Percentiles rank a stretch among this genome's conserved stretches.
phyloP scores from a whole-genome alignment of 805 yeast genomes.

The Ogataea zsoltii region DNA sequence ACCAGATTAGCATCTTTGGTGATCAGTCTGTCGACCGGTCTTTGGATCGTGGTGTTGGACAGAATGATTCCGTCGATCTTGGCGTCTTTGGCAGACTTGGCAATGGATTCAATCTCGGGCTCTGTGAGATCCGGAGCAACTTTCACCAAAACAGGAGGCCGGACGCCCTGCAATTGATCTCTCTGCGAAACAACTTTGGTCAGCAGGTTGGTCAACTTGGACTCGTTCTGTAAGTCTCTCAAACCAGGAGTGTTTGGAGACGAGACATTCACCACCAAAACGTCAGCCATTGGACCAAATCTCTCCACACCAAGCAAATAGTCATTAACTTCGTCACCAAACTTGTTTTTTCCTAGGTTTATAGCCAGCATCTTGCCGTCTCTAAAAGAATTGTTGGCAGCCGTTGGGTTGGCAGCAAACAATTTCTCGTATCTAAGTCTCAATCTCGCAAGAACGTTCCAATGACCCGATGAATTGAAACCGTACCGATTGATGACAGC shows the following conservation, averaged over 20 bases:
- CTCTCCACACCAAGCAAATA: conserved; percentile 81
- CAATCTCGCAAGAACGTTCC: conserved; percentile 66
- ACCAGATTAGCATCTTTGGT: conserved; percentile 47
- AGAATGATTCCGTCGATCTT: conserved; percentile 89
- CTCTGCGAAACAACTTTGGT: conserved; percentile 70
- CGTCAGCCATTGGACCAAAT: conserved; percentile 85
- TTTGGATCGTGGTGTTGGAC: conserved; percentile 86
- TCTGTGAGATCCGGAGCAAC: conserved; percentile 92
- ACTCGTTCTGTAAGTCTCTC: conserved; percentile 79
- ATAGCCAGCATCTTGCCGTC: conserved; percentile 70
- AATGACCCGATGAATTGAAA: conserved; percentile 89
- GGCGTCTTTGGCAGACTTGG: conserved; percentile 72
- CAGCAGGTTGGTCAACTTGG: conserved; percentile 67
- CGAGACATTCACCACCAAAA: conserved; percentile 85
- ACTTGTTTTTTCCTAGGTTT: conserved; percentile 90
- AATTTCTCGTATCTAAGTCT: conserved; percentile 58
- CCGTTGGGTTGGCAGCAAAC: conserved; percentile 26
- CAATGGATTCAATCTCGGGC: conserved; percentile 78
- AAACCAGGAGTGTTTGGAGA: conserved; percentile 97
- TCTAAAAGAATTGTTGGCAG: conserved; percentile 46
- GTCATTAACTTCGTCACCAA: conserved; percentile 87
- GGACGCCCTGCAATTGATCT: conserved; percentile 43
- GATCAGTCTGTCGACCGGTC: conserved; percentile 60
- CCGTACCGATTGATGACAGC: conserved; percentile 96
- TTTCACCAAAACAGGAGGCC: conserved; percentile 85